Percentiles rank a stretch among this genome's conserved stretches.
phyloP scores from a whole-genome alignment of 306 rosid species.

The Casuarina glauca region DNA sequence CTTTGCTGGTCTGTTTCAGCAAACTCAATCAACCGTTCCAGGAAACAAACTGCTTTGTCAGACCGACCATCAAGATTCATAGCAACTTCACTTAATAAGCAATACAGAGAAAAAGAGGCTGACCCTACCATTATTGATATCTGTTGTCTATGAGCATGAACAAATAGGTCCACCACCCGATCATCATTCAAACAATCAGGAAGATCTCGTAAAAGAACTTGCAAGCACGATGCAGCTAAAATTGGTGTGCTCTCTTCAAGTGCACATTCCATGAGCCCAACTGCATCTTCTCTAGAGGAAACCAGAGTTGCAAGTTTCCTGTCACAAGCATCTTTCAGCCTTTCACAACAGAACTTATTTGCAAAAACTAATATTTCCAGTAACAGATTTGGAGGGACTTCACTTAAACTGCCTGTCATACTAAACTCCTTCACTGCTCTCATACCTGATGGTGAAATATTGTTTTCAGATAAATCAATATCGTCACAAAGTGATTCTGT shows the following conservation, averaged over 20 bases:
- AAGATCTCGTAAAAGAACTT: slow-evolving; percentile 70
- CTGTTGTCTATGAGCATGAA: slow-evolving; percentile 55
- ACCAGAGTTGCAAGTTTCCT: slow-evolving; percentile 74
- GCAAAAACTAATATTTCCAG: slow-evolving; percentile 79
- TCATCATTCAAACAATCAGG: slow-evolving; percentile 66
- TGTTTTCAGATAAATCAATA: slow-evolving; percentile 76
- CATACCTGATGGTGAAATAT: slow-evolving; percentile 73
- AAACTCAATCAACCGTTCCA: slow-evolving; percentile 62
- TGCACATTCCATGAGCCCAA: slow-evolving; percentile 80
- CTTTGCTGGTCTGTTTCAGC: slow-evolving; percentile 71
- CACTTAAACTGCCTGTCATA: slow-evolving; percentile 53
- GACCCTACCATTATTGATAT: slow-evolving; percentile 71
- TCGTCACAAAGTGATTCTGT: slow-evolving; percentile 74
- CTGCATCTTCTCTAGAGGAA: slow-evolving; percentile 70
- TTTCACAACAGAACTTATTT: slow-evolving; percentile 77
- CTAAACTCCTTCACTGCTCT: slow-evolving; percentile 69
- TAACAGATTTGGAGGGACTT: slow-evolving; percentile 62
- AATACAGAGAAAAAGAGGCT: slow-evolving; percentile 70
- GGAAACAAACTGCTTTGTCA: slow-evolving; percentile 68
- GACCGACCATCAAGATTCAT: slow-evolving; percentile 65
- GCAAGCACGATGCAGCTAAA: slow-evolving; percentile 83
- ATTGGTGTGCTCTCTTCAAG: slow-evolving; percentile 65
- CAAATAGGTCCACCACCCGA: slow-evolving; percentile 63
- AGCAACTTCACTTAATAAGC: slow-evolving; percentile 81
- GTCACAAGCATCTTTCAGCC: slow-evolving; percentile 76